phyloP scores from a whole-genome alignment of 2,329 filamentous ascomycete genomes.

The Elsinoe arachidis region DNA sequence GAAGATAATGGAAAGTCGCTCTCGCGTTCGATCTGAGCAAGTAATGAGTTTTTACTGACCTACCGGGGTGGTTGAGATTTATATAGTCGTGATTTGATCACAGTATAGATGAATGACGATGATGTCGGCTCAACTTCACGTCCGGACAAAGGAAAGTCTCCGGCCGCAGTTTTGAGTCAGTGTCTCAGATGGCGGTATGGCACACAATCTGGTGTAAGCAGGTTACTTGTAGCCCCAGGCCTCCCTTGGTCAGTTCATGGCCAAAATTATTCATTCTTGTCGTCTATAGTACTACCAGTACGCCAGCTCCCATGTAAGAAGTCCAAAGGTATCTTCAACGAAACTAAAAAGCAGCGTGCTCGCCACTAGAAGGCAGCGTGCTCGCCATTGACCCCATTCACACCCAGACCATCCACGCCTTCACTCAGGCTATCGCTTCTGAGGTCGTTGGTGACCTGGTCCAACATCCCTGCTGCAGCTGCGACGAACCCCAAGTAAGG shows the following conservation, averaged over 20 bases:
- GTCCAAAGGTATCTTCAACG: conserved; percentile 1
- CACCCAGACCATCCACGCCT: conserved; percentile 6
- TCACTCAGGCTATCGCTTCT: conserved; percentile 8
- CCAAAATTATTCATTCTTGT: not conserved
- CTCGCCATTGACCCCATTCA: conserved; percentile 11
- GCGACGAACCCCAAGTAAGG: conserved; percentile 81
- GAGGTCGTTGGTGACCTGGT: conserved; percentile 31
- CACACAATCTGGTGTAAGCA: not conserved
- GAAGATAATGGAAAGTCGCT: not conserved
- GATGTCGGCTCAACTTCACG: no score
- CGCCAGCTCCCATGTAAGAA: not conserved
- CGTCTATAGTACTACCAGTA: not conserved
- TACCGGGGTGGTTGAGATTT: no score
- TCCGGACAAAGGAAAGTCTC: no score
- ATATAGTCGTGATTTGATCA: no score
- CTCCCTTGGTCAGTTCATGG: not conserved
- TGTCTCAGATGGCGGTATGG: not conserved
- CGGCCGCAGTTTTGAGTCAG: no score
- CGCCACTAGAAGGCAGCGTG: conserved; percentile 16
- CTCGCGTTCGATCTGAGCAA: not conserved
- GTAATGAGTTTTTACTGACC: not conserved
- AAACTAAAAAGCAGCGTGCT: conserved; percentile 14
- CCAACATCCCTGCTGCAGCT: conserved; percentile 61
- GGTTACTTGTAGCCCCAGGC: not conserved
- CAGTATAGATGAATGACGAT: no score